Evolutionary conservation across 768 basidiomycete species (phyloP).

Genomic region (Lactarius vividus): DNA sequence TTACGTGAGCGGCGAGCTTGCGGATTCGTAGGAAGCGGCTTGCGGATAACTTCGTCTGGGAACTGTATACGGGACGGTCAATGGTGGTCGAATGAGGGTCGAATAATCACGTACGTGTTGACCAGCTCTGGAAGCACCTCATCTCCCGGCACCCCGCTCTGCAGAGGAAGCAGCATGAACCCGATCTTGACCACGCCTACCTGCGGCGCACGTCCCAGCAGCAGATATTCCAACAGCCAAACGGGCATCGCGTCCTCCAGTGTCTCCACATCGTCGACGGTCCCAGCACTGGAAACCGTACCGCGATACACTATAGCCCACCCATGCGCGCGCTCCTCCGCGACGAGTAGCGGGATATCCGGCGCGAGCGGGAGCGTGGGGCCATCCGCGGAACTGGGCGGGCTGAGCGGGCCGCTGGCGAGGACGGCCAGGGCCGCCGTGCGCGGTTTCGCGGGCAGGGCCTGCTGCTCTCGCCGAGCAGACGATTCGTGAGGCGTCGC

Average conservation of each 20-base stretch:
- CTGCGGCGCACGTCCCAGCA: slow-evolving; percentile 58
- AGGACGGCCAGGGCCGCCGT: slow-evolving; percentile 56
- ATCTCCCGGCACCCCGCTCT: slow-evolving; percentile 50
- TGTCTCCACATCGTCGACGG: slow-evolving; percentile 40
- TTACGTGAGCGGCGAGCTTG: slow-evolving; percentile 80
- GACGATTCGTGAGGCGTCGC: not conserved
- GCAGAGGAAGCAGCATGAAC: slow-evolving; percentile 84
- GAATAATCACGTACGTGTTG: slow-evolving; percentile 79
- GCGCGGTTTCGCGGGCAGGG: slow-evolving; percentile 35
- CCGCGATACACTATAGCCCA: slow-evolving; percentile 80
- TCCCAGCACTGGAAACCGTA: slow-evolving; percentile 54
- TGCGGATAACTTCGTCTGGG: slow-evolving; percentile 85
- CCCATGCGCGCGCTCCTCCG: slow-evolving; percentile 73
- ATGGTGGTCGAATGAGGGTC: not conserved
- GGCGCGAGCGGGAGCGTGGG: slow-evolving; percentile 62
- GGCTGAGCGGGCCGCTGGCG: slow-evolving; percentile 50
- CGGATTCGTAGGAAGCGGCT: slow-evolving; percentile 80
- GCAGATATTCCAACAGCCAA: slow-evolving; percentile 87
- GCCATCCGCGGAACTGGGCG: slow-evolving; percentile 69
- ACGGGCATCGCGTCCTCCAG: slow-evolving; percentile 80
- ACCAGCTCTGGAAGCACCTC: slow-evolving; percentile 76
- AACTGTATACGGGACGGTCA: slow-evolving; percentile 36
- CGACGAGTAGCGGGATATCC: slow-evolving; percentile 67
- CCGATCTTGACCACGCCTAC: slow-evolving; percentile 71
- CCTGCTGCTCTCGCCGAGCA: not conserved